A percentile compares a stretch with the other conserved stretches of the same genome.
These are phyloP conservation scores for Citrus sp. DNA, from an alignment of 345 rosid species.

Conservation along the genomic window DNA sequence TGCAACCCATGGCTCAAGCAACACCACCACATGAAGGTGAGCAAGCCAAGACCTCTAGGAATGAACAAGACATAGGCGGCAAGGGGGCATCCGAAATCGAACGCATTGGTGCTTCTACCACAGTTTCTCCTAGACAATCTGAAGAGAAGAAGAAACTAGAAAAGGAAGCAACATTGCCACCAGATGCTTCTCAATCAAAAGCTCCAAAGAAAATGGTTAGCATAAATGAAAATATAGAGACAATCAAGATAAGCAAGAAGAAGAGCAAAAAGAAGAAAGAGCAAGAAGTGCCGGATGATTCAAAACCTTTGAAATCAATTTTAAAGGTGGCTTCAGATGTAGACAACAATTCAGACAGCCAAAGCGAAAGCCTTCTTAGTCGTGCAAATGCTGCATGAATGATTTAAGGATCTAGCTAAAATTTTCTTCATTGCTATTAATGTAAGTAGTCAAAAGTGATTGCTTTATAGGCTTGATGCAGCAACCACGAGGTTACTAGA, in stretches of 20 bases:
- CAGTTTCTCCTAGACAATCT: not conserved
- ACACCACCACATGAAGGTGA: slow-evolving; percentile 1
- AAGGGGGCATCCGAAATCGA: not conserved
- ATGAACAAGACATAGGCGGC: not conserved
- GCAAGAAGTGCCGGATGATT: slow-evolving; percentile 29
- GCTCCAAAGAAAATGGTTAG: slow-evolving; percentile 49
- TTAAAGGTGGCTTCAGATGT: slow-evolving; percentile 38
- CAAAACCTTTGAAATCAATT: slow-evolving; percentile 47
- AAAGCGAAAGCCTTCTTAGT: not conserved
- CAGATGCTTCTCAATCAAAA: slow-evolving; percentile 14
- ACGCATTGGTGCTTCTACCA: not conserved
- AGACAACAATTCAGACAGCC: slow-evolving; percentile 10
- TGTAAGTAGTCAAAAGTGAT: not conserved
- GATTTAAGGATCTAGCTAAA: not conserved
- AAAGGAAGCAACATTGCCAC: slow-evolving; percentile 14
- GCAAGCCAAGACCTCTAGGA: not conserved
- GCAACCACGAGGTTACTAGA: not conserved
- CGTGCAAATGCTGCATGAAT: slow-evolving; percentile 1
- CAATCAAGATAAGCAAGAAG: slow-evolving; percentile 29
- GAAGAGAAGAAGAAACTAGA: slow-evolving; percentile 10
- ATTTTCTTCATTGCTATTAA: not conserved
- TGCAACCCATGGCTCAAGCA: slow-evolving; percentile 5
- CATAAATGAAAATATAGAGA: slow-evolving; percentile 47
- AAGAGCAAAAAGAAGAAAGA: slow-evolving; percentile 18
- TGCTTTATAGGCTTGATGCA: not conserved